Evolutionary conservation across 2,329 filamentous ascomycete genomes (phyloP).

Genomic region (Curvularia verruculosa): DNA sequence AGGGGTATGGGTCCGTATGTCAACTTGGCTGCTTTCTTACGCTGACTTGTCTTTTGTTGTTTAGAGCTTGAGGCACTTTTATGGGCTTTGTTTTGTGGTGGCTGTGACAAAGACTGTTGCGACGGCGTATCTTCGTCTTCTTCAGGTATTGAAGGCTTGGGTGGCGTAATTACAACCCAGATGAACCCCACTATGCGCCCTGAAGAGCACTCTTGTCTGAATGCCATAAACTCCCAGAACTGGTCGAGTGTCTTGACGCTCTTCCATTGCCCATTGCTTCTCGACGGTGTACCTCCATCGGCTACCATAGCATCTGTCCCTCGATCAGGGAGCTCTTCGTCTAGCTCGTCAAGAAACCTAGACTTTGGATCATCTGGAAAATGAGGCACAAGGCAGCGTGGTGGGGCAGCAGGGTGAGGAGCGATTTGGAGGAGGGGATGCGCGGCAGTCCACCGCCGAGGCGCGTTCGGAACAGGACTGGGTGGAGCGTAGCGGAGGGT

Average conservation of each 20-base stretch:
- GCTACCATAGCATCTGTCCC: conserved; percentile 40
- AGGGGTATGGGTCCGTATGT: conserved; percentile 66
- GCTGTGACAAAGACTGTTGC: conserved; percentile 28
- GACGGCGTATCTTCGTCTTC: conserved; percentile 39
- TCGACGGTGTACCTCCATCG: conserved; percentile 50
- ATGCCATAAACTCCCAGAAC: conserved; percentile 99
- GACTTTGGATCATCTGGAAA: conserved; percentile 97
- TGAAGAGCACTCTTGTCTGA: conserved; percentile 91
- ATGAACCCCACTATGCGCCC: conserved; percentile 92
- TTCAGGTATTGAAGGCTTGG: conserved; percentile 48
- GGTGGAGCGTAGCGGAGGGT: conserved; percentile 78
- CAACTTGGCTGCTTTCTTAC: conserved; percentile 32
- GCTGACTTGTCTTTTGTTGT: conserved; percentile 23
- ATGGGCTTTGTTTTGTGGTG: conserved; percentile 27
- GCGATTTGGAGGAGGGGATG: conserved; percentile 76
- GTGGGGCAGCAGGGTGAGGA: conserved; percentile 70
- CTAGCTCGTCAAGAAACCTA: conserved; percentile 84
- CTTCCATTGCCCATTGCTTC: conserved; percentile 75
- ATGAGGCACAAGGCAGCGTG: conserved; percentile 82
- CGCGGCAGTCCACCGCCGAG: conserved; percentile 62
- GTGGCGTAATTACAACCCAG: conserved; percentile 83
- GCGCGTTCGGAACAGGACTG: conserved; percentile 48
- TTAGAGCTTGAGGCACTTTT: conserved; percentile 21
- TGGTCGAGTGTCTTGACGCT: conserved; percentile 83
- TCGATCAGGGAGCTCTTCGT: conserved; percentile 75